Evolutionary conservation across 2,329 filamentous ascomycete genomes (phyloP), one percentile per base, ranked within the genome.

Genomic region (Stagonosporopsis rhizophila): DNA sequence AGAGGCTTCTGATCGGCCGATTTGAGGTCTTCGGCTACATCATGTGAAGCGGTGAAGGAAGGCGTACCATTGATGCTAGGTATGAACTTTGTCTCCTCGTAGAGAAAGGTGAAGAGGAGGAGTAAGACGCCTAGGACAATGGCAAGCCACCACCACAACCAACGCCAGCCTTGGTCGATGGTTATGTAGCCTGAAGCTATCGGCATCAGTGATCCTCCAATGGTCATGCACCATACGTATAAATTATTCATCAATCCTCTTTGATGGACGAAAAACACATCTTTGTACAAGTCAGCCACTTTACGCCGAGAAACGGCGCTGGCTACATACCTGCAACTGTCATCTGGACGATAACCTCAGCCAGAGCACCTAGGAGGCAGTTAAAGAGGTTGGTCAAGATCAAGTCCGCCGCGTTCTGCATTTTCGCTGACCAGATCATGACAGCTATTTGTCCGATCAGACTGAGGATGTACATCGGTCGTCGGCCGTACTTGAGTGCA

Each of bases 231-330:
- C 52, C 80, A 68, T 56, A 71, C 40, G 25, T 81, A 84, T 11
- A 81, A 72, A 0, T 69, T 72, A 55, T 84, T 85, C 77, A 80
- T 79, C 2, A 73, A 66, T 0, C 77, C 81, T 19, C 78, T 73
- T 49, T 83, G 71, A 46, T 82, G 80, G 4, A 82, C 73, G 54
- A 82, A 82, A 66, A 79, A 82, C 39, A 83, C 49, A 59, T 82
- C 52, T 55, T 22, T 34, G 25, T 3, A 15, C 20, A 3, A 7
- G 19, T 55, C 12, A 55, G 44, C 20, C 12, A n/a, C 9, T 44
- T 32, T 2, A 49, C 12, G 17, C 2, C 12, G 9, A 27, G 9
- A 17, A 17, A 8, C 20, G 6, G 25, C 12, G n/a, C 9, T 11
- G n/a, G 19, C 3, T n/a, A 38, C 48, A 19, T 20, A 55, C 44